Conservation (phyloP, 441 rosid species). For the Pelargonium exstipulatum region DNA sequence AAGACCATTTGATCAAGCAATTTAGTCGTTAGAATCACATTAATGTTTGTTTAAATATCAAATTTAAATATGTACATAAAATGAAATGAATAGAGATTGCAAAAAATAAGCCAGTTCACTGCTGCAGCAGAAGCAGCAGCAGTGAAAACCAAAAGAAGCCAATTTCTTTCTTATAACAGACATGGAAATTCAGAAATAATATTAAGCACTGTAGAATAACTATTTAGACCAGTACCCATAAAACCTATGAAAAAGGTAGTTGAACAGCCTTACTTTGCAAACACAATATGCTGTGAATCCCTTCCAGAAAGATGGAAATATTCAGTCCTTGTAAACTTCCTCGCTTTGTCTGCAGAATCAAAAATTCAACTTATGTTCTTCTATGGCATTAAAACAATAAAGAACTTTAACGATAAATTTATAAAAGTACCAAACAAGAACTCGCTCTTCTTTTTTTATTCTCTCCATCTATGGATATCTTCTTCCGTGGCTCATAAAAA, state of each 20-base stretch:
- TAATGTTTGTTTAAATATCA: too few species aligned
- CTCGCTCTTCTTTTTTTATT: too few species aligned
- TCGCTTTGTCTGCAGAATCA: slow-evolving; percentile 41
- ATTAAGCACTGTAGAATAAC: slow-evolving; percentile 11
- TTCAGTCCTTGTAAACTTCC: slow-evolving; percentile 42
- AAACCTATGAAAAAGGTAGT: slow-evolving; percentile 4
- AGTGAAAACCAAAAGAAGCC: not conserved
- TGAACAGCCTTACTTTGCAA: slow-evolving; percentile 48
- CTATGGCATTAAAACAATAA: not conserved
- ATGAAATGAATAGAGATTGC: not conserved
- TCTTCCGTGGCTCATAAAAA: too few species aligned
- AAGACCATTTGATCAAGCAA: too few species aligned
- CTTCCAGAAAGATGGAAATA: slow-evolving; percentile 66
- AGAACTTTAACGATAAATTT: slow-evolving; percentile 20
- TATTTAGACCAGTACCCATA: not conserved
- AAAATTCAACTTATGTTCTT: slow-evolving; percentile 3
- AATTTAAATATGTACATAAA: not conserved
- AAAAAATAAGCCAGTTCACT: not conserved
- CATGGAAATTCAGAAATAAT: slow-evolving; percentile 9
- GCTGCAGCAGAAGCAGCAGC: not conserved
- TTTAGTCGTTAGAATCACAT: too few species aligned
- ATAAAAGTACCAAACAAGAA: too few species aligned
- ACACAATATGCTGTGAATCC: slow-evolving; percentile 61
- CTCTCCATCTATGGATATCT: too few species aligned
- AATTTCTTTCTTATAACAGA: slow-evolving; percentile 15